phyloP scores from a whole-genome alignment of 2,329 filamentous ascomycete genomes.

The Hysterium pulicare region DNA sequence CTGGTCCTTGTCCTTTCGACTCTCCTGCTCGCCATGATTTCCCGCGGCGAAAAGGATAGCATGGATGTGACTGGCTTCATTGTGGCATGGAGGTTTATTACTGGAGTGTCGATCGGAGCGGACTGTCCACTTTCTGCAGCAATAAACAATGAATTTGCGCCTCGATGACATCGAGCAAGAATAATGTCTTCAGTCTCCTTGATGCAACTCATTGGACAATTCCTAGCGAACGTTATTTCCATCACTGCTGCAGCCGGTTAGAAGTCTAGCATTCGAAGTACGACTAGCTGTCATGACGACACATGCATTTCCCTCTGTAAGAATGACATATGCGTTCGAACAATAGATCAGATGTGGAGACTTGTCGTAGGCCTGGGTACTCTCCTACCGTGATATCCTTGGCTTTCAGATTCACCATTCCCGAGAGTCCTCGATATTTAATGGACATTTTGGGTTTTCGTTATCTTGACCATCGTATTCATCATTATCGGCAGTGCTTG shows the following conservation, averaged over 20 bases:
- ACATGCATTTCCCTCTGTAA: no score
- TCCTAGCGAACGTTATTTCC: constrained; percentile 29
- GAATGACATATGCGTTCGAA: constrained; percentile 23
- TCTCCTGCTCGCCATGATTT: constrained; percentile 38
- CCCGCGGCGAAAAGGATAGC: constrained; percentile 30
- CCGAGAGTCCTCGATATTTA: constrained; percentile 39
- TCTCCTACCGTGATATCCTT: constrained; percentile 36
- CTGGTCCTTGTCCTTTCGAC: constrained; percentile 41
- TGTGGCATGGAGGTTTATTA: constrained; percentile 38
- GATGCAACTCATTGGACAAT: constrained; percentile 42
- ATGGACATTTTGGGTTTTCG: constrained; percentile 38
- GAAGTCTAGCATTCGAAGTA: no score
- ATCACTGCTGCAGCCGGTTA: no score
- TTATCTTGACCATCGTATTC: constrained; percentile 29
- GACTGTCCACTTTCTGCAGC: constrained; percentile 38
- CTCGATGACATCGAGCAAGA: constrained; percentile 33
- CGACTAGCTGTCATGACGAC: no score
- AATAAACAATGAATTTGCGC: constrained; percentile 40
- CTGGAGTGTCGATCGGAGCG: constrained; percentile 40
- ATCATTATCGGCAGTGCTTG: constrained; percentile 31
- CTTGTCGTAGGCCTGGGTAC: constrained; percentile 40
- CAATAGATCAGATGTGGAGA: constrained; percentile 40
- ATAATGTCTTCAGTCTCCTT: constrained; percentile 43
- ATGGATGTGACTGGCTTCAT: constrained; percentile 40
- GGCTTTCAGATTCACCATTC: constrained; percentile 40